Evolutionary conservation across 202 grass and related monocot genomes (phyloP), one percentile per base, ranked within the genome.

Genomic region (Alloteropsis angusta): DNA sequence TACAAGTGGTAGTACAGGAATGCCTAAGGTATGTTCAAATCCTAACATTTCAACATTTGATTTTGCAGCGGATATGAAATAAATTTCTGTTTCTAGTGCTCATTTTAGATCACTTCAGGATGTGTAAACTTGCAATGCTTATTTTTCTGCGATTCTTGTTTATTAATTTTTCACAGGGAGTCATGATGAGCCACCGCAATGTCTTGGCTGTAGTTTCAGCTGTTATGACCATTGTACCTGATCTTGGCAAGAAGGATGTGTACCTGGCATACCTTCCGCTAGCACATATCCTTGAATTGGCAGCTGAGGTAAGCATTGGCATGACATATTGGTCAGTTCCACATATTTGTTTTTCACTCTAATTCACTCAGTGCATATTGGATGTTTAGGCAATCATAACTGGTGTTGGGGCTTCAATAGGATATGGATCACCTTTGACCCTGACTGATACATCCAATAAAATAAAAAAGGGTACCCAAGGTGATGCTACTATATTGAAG

Each of bases 141-240:
- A 0, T 17, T 57, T 82, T 86, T 63, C 1, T 43, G 5, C 43
- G 65, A 64, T 32, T 72, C 54, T 71, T 25, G 61, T 76, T 46
- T 71, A 13, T 76, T n/a, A 63, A 19, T 49, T 58, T 85, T 71
- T 84, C 75, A 59, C 80, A 99, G 92, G 92, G 96, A 13, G 92
- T 96, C 44, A 95, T 93, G 96, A 96, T 99, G 96, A 99, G 92
- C 82, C 92, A 96, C 82, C 81, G 82, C 12, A 99, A 99, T 82
- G 75, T 99, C 35, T 60, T 99, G 65, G 83, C 96, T 65, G 86
- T 85, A 41, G 80, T 88, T 82, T 96, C 92, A 84, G 92, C 96
- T 65, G 96, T 99, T 79, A 93, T 87, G 90, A 91, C 92, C 25
- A 90, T 99, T 66, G 90, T 96, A 34, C 92, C 96, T 74, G 63